Evolutionary conservation across 371 early-diverging fungal species (phyloP).

Genomic region (Capillidium rhysosporum): DNA sequence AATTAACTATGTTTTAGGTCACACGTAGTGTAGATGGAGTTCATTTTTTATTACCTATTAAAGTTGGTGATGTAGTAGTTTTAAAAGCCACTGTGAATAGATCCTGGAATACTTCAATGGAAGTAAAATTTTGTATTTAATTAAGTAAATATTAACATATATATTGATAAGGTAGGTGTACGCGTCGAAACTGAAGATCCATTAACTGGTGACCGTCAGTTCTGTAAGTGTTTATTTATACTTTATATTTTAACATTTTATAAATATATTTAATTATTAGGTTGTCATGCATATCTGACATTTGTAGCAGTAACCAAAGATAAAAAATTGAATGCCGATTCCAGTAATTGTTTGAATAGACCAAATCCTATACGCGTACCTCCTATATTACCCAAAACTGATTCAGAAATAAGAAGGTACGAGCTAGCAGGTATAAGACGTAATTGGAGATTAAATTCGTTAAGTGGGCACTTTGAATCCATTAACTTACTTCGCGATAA

Average conservation of each 20-base stretch:
- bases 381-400: slow-evolving; percentile 17
- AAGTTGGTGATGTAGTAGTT: slow-evolving; percentile 38
- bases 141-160: background rate
- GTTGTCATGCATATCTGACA: slow-evolving; percentile 38
- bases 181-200: slow-evolving; percentile 47
- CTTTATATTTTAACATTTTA: too few relatives aligned
- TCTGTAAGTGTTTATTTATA: slow-evolving; percentile 15
- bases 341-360: too few relatives aligned
- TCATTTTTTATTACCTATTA: slow-evolving; percentile 44
- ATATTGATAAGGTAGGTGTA: slow-evolving; percentile 23
- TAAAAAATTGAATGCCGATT: slow-evolving; percentile 9
- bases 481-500: background rate
- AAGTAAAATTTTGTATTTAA: slow-evolving; percentile 13
- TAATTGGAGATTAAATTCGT: slow-evolving; percentile 14
- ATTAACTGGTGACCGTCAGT: slow-evolving; percentile 28
- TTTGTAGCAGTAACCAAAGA: slow-evolving; percentile 37
- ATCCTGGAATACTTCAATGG: slow-evolving; percentile 57
- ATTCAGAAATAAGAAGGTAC: slow-evolving; percentile 23
- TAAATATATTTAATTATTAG: background rate
- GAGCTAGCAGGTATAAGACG: slow-evolving; percentile 35
- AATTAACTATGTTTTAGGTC: slow-evolving; percentile 17
- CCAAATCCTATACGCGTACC: slow-evolving; percentile 22
- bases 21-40: slow-evolving; percentile 40
- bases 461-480: background rate
- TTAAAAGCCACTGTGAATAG: slow-evolving; percentile 46